These are phyloP conservation scores for Harringtonia lauricola DNA, from an alignment of 2,329 filamentous ascomycete genomes.

Conservation along the genomic window DNA sequence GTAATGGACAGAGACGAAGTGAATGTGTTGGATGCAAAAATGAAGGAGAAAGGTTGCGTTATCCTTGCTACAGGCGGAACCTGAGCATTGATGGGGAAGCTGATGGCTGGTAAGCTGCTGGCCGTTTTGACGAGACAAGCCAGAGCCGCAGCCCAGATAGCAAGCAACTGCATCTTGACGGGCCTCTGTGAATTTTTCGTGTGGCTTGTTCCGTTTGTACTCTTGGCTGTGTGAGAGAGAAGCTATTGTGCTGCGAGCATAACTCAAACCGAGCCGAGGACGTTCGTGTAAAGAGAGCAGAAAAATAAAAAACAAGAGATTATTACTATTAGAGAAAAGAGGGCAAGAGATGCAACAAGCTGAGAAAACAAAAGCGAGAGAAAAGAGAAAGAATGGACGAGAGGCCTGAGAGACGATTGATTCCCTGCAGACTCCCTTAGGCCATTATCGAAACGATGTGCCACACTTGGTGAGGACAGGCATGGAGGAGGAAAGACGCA, in stretches of 20 bases:
- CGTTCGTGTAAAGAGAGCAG: too few relatives aligned
- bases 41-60: constrained; percentile 55
- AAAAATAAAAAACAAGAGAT: too few relatives aligned
- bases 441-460: too few relatives aligned
- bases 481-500: too few relatives aligned
- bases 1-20: constrained; percentile 43
- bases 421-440: too few relatives aligned
- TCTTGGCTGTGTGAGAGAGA: too few relatives aligned
- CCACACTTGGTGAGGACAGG: too few relatives aligned
- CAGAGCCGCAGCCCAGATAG: constrained; percentile 4
- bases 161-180: background rate
- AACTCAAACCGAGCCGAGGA: too few relatives aligned
- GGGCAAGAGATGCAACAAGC: background rate
- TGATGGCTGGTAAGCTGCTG: constrained; percentile 27
- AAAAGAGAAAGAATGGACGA: constrained; percentile 1
- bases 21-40: constrained; percentile 67
- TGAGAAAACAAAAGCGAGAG: background rate
- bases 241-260: too few relatives aligned
- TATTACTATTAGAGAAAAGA: background rate
- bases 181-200: too few relatives aligned
- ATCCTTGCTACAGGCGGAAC: constrained; percentile 68
- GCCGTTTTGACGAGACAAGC: constrained; percentile 8
- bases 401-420: too few relatives aligned
- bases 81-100: constrained; percentile 76
- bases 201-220: too few relatives aligned